Conservation (phyloP, 2,329 filamentous ascomycete species). For the Xylariaceae sp. region DNA sequence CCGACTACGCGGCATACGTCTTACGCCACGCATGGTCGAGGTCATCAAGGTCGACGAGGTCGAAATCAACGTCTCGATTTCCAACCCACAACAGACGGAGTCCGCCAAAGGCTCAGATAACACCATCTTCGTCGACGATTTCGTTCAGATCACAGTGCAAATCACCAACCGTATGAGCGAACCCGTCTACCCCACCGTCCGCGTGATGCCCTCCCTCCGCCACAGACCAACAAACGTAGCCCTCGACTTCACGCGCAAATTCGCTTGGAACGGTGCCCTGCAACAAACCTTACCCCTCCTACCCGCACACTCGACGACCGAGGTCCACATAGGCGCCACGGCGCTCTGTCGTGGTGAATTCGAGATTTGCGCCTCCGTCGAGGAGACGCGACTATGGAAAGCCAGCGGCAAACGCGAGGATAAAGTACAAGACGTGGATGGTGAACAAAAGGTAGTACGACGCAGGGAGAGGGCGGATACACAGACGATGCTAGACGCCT, state of each 20-base stretch:
- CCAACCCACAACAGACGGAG: constrained; percentile 19
- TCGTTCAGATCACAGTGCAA: constrained; percentile 63
- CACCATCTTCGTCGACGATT: constrained; percentile 50
- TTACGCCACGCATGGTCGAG: constrained; percentile 76
- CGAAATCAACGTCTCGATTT: constrained; percentile 58
- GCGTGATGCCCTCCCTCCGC: constrained; percentile 70
- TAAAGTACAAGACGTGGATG: not conserved
- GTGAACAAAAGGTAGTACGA: constrained; percentile 18
- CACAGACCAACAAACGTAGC: constrained; percentile 67
- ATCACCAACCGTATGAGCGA: constrained; percentile 68
- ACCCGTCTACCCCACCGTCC: constrained; percentile 65
- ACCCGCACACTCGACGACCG: constrained; percentile 50
- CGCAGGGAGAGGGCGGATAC: constrained; percentile 43
- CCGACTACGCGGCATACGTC: constrained; percentile 69
- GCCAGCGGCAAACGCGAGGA: constrained; percentile 17
- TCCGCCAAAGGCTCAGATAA: constrained; percentile 7
- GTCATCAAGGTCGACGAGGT: constrained; percentile 76
- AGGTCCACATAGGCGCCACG: constrained; percentile 64
- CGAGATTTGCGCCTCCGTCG: constrained; percentile 73
- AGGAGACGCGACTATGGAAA: constrained; percentile 63
- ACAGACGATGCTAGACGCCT: constrained; percentile 52
- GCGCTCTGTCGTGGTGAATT: constrained; percentile 76
- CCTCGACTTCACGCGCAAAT: constrained; percentile 74
- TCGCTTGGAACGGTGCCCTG: constrained; percentile 79
- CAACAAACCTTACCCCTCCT: constrained; percentile 68